These are phyloP conservation scores for Rosa multiflora DNA, from an alignment of 306 rosid genomes.

Conservation along the genomic window DNA sequence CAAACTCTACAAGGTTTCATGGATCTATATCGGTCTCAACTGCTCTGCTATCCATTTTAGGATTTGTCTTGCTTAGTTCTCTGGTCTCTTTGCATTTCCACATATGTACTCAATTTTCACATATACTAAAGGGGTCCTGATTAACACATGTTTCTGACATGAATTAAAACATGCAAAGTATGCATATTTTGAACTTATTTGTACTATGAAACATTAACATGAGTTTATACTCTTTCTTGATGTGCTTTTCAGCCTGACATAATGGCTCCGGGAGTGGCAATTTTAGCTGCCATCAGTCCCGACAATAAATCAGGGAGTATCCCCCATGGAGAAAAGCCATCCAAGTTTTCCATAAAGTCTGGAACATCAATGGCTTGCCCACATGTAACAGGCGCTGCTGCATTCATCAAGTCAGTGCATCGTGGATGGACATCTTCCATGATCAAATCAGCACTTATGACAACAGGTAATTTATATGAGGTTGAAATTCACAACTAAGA, in stretches of 20 bases:
- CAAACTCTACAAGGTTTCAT: neutral
- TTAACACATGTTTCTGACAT: neutral
- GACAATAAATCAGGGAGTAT: conserved; percentile 50
- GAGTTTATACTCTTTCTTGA: neutral
- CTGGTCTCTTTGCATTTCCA: neutral
- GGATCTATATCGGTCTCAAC: neutral
- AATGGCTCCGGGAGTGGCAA: conserved; percentile 86
- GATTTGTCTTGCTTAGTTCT: neutral
- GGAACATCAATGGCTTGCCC: conserved; percentile 99
- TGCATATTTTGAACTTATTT: neutral
- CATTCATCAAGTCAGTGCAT: conserved; percentile 66
- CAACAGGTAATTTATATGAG: conserved; percentile 56
- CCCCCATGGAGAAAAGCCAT: conserved; percentile 57
- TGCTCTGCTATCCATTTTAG: neutral
- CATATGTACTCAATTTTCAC: neutral
- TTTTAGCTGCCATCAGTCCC: conserved; percentile 76
- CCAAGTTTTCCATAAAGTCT: conserved; percentile 60
- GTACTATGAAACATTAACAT: neutral
- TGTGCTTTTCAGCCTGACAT: conserved; percentile 70
- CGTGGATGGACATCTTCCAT: conserved; percentile 74
- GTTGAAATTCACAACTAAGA: neutral
- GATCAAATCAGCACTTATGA: conserved; percentile 93
- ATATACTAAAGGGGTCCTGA: neutral
- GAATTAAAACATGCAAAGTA: neutral
- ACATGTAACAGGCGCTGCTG: conserved; percentile 89